These are phyloP conservation scores for Amanita brunnescens DNA, from an alignment of 768 basidiomycete species.

Conservation along the genomic window DNA sequence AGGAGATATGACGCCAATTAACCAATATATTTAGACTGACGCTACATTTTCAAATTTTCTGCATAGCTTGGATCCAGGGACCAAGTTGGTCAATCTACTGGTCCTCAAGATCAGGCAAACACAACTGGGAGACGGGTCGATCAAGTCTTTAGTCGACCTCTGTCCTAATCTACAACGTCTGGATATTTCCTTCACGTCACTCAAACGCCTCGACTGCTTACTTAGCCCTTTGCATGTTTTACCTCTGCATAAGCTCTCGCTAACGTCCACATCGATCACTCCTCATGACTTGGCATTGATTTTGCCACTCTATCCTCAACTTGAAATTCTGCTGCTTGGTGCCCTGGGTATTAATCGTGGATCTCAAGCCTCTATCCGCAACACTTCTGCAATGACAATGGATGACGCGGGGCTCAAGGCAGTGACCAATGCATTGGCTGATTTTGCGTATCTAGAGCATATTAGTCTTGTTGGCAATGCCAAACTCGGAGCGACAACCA, in stretches of 20 bases:
- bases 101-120: conserved; percentile 54
- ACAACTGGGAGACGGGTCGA: conserved; percentile 38
- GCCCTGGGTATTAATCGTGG: conserved; percentile 45
- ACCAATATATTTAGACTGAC: conserved; percentile 39
- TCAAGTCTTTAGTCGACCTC: conserved; percentile 31
- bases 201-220: conserved; percentile 7
- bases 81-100: conserved; percentile 31
- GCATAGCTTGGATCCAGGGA: conserved; percentile 16
- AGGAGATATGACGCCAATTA: neutral
- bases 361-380: conserved; percentile 33
- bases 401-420: conserved; percentile 37
- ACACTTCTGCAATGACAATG: conserved; percentile 45
- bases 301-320: conserved; percentile 27
- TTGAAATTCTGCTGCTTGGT: conserved; percentile 47
- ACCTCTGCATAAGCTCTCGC: conserved; percentile 49
- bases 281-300: conserved; percentile 31
- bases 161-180: conserved; percentile 47
- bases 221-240: conserved; percentile 18
- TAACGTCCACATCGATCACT: conserved; percentile 46
- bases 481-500: conserved; percentile 39
- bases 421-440: conserved; percentile 33
- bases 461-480: conserved; percentile 58
- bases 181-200: conserved; percentile 55
- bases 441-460: conserved; percentile 32
- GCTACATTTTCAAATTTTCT: conserved; percentile 40